phyloP scores from a whole-genome alignment of 1,139 yeast species.

The Protomyces lactucae-debilis region DNA sequence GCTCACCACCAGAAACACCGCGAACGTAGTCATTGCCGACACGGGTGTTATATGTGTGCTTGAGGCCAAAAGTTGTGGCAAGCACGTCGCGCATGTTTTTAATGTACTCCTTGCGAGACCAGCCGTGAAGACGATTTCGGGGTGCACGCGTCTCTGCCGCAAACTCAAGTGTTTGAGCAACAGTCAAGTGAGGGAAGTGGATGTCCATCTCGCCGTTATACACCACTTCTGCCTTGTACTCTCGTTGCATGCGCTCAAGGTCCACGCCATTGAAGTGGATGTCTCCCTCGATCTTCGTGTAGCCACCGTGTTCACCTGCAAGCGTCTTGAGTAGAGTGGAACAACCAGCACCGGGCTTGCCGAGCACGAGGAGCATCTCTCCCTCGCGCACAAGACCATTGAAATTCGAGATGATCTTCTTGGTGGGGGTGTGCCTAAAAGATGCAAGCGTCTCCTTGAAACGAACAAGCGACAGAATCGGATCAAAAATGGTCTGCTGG shows the following conservation, averaged over 20 bases:
- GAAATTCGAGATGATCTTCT: slow-evolving; percentile 44
- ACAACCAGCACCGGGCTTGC: slow-evolving; percentile 48
- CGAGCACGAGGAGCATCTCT: slow-evolving; percentile 50
- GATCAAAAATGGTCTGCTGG: slow-evolving; percentile 55
- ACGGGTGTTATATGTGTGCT: slow-evolving; percentile 60
- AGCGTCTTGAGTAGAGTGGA: slow-evolving; percentile 53
- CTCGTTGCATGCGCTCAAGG: slow-evolving; percentile 47
- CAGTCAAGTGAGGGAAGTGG: slow-evolving; percentile 63
- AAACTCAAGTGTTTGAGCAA: slow-evolving; percentile 62
- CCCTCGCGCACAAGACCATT: slow-evolving; percentile 49
- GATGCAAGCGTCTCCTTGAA: slow-evolving; percentile 30
- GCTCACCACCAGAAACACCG: slow-evolving; percentile 82
- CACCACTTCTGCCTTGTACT: slow-evolving; percentile 64
- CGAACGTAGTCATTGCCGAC: slow-evolving; percentile 69
- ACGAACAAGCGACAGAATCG: slow-evolving; percentile 55
- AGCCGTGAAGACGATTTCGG: slow-evolving; percentile 54
- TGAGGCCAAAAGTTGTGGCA: slow-evolving; percentile 68
- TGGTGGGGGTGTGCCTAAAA: slow-evolving; percentile 61
- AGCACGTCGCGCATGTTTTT: slow-evolving; percentile 58
- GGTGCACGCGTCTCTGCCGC: slow-evolving; percentile 67
- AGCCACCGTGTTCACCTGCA: slow-evolving; percentile 62
- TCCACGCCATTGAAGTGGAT: slow-evolving; percentile 49
- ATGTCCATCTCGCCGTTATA: slow-evolving; percentile 58
- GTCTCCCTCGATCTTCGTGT: slow-evolving; percentile 53
- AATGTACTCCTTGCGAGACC: slow-evolving; percentile 55